Percentiles rank a stretch among this genome's conserved stretches.
These are phyloP conservation scores for Venturia effusa DNA, from an alignment of 2,329 filamentous ascomycete genomes.

Conservation along the genomic window DNA sequence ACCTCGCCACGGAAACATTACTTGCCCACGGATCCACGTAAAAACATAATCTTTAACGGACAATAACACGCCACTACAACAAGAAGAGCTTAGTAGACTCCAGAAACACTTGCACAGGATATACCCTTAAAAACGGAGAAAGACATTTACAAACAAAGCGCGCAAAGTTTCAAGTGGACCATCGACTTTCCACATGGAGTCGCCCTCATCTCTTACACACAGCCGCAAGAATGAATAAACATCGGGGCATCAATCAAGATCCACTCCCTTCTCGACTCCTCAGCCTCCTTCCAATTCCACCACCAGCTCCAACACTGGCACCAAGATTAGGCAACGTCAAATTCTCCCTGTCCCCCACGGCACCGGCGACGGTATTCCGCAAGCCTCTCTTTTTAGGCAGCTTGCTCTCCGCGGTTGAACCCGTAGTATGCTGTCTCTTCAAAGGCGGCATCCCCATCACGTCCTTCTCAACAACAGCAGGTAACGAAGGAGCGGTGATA, in stretches of 20 bases:
- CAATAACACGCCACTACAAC: too few species aligned
- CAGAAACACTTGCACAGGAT: background rate
- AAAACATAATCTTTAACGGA: too few species aligned
- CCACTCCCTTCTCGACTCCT: constrained; percentile 5
- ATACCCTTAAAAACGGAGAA: background rate
- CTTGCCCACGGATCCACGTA: too few species aligned
- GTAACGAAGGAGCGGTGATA: constrained; percentile 19
- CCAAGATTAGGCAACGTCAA: constrained; percentile 27
- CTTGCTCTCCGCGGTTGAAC: background rate
- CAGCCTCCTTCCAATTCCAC: constrained; percentile 25
- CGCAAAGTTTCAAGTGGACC: background rate
- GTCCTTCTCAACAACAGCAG: constrained; percentile 22
- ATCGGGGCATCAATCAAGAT: background rate
- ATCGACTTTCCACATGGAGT: background rate
- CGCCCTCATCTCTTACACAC: background rate
- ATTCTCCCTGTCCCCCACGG: constrained; percentile 30
- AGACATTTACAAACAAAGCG: background rate
- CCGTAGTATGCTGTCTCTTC: constrained; percentile 32
- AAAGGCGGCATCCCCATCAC: constrained; percentile 25
- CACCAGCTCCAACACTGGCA: constrained; percentile 25
- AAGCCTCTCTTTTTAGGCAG: constrained; percentile 24
- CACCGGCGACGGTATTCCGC: constrained; percentile 32
- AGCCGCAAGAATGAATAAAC: background rate
- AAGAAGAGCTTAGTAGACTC: too few species aligned
- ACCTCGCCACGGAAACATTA: too few species aligned